A percentile compares a stretch with the other conserved stretches of the same genome.
Conservation (phyloP, 805 yeast species). For the Lipomyces japonicus region DNA sequence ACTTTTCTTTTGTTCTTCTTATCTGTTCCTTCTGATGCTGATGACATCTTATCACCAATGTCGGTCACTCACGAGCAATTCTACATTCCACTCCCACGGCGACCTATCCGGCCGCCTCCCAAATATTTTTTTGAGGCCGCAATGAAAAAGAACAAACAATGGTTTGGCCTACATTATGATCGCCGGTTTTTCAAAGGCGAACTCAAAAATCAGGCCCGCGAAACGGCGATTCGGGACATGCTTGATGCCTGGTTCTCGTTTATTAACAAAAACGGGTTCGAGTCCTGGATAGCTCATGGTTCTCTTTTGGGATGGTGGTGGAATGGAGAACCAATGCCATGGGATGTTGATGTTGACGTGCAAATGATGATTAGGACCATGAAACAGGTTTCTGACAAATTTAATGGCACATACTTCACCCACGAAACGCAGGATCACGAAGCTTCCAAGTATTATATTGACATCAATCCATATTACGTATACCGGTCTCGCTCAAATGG, state of each 20-base stretch:
- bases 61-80: conserved; percentile 27
- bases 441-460: conserved; percentile 46
- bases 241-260: conserved; percentile 48
- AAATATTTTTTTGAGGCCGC: conserved; percentile 25
- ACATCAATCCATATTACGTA: conserved; percentile 49
- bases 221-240: conserved; percentile 47
- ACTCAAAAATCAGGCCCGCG: conserved; percentile 40
- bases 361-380: conserved; percentile 52
- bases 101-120: conserved; percentile 19
- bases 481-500: conserved; percentile 50
- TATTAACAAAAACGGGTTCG: conserved; percentile 43
- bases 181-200: conserved; percentile 60
- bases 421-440: conserved; percentile 68
- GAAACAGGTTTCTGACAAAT: conserved; percentile 45
- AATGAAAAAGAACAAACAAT: conserved; percentile 7
- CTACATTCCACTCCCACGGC: conserved; percentile 23
- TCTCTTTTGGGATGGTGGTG: conserved; percentile 49
- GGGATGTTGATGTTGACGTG: conserved; percentile 51
- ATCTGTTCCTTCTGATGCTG: background rate
- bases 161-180: conserved; percentile 47
- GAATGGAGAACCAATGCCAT: conserved; percentile 51
- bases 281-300: conserved; percentile 50
- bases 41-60: conserved; percentile 14
- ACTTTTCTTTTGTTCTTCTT: conserved; percentile 7
- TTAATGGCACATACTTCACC: conserved; percentile 42